Evolutionary conservation across 1,284 basidiomycete species (phyloP).

Genomic region (Cryptococcus deneoformans): DNA sequence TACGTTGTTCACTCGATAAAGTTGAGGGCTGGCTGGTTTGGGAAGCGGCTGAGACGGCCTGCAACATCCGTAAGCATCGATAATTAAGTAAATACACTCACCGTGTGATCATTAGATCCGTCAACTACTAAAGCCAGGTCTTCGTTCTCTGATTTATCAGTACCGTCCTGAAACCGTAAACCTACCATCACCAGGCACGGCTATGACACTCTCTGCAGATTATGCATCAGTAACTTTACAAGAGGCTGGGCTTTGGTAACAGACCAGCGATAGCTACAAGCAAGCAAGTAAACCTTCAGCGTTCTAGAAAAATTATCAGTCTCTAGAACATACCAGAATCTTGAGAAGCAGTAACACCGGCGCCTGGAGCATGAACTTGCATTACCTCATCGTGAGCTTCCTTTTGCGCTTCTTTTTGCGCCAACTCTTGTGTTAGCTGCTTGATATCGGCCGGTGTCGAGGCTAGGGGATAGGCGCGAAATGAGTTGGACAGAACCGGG

Average conservation of each 20-base stretch:
- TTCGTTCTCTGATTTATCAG: neutral
- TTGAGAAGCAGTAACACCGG: neutral
- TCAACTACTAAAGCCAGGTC: neutral
- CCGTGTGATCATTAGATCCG: neutral
- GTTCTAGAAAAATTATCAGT: neutral
- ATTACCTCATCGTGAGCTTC: neutral
- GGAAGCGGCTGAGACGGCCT: neutral
- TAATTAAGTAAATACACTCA: neutral
- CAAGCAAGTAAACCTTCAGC: neutral
- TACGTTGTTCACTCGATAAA: neutral
- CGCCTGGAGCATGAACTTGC: neutral
- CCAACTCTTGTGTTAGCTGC: constrained; percentile 9
- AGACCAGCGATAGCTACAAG: neutral
- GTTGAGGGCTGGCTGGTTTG: neutral
- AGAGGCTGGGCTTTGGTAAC: neutral
- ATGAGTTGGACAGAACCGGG: neutral
- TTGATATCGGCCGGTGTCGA: constrained; percentile 9
- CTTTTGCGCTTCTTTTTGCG: constrained; percentile 1
- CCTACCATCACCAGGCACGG: neutral
- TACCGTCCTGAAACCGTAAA: neutral
- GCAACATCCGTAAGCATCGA: neutral
- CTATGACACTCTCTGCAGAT: neutral
- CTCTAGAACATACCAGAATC: neutral
- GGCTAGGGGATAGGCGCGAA: neutral
- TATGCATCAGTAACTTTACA: neutral